These are phyloP conservation scores for Zygosaccharomyces sapae DNA, from an alignment of 1,139 yeast genomes.

Conservation along the genomic window DNA sequence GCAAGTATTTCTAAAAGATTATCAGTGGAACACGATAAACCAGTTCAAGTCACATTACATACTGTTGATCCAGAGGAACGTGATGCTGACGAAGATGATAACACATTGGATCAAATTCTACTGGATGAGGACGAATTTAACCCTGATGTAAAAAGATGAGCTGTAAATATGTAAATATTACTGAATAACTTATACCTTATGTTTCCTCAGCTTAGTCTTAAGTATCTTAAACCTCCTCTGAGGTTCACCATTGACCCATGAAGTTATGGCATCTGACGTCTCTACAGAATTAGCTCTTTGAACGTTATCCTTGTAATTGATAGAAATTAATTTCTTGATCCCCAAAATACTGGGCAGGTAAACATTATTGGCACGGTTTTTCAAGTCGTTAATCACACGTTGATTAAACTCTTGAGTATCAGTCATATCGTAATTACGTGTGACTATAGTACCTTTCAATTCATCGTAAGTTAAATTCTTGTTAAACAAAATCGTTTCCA, in stretches of 20 bases:
- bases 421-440: conserved; percentile 47
- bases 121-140: neutral
- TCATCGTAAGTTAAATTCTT: conserved; percentile 63
- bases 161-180: conserved; percentile 5
- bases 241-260: conserved; percentile 73
- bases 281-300: conserved; percentile 59
- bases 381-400: conserved; percentile 47
- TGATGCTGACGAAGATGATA: conserved; percentile 25
- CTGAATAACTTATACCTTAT: conserved; percentile 46
- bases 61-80: conserved; percentile 33
- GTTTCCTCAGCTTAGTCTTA: conserved; percentile 53
- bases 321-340: conserved; percentile 53
- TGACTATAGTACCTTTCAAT: conserved; percentile 60
- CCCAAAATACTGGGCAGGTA: conserved; percentile 57
- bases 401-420: conserved; percentile 59
- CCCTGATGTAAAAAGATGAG: conserved; percentile 4
- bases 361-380: conserved; percentile 45
- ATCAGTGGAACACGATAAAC: conserved; percentile 32
- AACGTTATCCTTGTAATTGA: conserved; percentile 45
- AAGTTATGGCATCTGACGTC: conserved; percentile 60
- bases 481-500: conserved; percentile 69
- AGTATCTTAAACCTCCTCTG: conserved; percentile 61
- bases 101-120: conserved; percentile 17
- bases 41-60: conserved; percentile 32
- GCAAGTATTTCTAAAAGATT: conserved; percentile 43